These are phyloP conservation scores for Fragaria iinumae DNA, from an alignment of 306 rosid genomes.

Conservation along the genomic window DNA sequence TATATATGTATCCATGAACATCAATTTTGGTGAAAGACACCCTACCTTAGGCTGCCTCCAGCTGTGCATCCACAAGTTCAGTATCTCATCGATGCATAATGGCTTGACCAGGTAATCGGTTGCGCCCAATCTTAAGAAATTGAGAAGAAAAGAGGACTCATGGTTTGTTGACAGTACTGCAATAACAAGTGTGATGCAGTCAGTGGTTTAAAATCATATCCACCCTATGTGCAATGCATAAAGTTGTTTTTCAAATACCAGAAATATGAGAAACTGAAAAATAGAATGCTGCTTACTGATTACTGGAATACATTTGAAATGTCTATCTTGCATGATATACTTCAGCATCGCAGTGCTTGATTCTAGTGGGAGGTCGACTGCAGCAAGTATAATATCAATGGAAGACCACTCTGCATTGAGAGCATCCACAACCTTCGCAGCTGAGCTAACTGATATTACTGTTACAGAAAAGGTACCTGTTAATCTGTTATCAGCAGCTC, in stretches of 20 bases:
- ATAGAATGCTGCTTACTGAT: conserved; percentile 14
- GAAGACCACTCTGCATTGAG: conserved; percentile 15
- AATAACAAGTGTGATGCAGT: conserved; percentile 1
- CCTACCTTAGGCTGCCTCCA: conserved; percentile 12
- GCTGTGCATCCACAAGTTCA: conserved; percentile 23
- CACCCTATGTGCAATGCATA: background rate
- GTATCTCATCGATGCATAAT: conserved; percentile 13
- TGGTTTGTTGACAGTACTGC: conserved; percentile 17
- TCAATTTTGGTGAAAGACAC: background rate
- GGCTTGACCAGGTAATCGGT: conserved; percentile 27
- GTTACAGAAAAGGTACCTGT: conserved; percentile 1
- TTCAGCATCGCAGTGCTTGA: conserved; percentile 20
- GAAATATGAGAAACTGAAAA: background rate
- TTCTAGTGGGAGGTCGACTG: conserved; percentile 17
- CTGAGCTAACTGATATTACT: conserved; percentile 20
- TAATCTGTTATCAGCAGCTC: background rate
- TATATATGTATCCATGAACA: background rate
- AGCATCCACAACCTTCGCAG: conserved; percentile 22
- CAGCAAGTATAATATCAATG: conserved; percentile 16
- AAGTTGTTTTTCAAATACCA: background rate
- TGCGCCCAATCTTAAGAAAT: conserved; percentile 21
- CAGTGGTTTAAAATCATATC: background rate
- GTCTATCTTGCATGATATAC: conserved; percentile 17
- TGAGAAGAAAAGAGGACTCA: conserved; percentile 17
- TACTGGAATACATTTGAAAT: conserved; percentile 21